phyloP scores from a whole-genome alignment of 306 rosid species.

The Hippophae tibetana region DNA sequence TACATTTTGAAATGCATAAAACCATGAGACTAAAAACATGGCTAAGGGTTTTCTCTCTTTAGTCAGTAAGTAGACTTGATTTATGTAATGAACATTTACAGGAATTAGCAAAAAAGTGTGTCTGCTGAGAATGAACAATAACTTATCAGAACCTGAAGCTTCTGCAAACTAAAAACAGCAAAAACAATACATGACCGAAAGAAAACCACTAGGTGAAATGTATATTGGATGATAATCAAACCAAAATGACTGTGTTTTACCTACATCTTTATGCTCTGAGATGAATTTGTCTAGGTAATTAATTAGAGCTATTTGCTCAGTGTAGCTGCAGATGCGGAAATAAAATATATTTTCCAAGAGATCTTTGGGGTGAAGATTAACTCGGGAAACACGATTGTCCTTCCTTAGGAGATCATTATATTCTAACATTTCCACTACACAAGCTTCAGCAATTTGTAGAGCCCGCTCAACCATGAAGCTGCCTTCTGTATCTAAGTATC shows the following conservation, averaged over 20 bases:
- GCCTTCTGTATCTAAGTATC: slow-evolving; percentile 73
- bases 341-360: slow-evolving; percentile 70
- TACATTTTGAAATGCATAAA: too few relatives aligned
- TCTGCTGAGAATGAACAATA: not conserved
- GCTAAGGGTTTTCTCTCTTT: too few relatives aligned
- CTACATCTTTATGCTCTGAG: slow-evolving; percentile 74
- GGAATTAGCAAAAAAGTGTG: not conserved
- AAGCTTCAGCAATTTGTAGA: slow-evolving; percentile 84
- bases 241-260: slow-evolving; percentile 21
- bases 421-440: slow-evolving; percentile 58
- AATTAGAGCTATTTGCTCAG: slow-evolving; percentile 81
- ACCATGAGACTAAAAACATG: too few relatives aligned
- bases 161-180: not conserved
- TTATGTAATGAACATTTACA: not conserved
- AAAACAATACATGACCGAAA: not conserved
- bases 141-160: too few relatives aligned
- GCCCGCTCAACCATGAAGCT: slow-evolving; percentile 96
- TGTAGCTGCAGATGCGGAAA: slow-evolving; percentile 81
- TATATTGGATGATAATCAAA: not conserved
- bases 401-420: slow-evolving; percentile 37
- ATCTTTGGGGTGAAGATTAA: slow-evolving; percentile 46
- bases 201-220: not conserved
- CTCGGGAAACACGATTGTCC: slow-evolving; percentile 34
- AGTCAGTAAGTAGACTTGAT: not conserved
- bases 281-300: slow-evolving; percentile 78